Percentiles rank a stretch among this genome's conserved stretches.
phyloP scores from a whole-genome alignment of 257 asterid genomes.

The Gardenia jasminoides region DNA sequence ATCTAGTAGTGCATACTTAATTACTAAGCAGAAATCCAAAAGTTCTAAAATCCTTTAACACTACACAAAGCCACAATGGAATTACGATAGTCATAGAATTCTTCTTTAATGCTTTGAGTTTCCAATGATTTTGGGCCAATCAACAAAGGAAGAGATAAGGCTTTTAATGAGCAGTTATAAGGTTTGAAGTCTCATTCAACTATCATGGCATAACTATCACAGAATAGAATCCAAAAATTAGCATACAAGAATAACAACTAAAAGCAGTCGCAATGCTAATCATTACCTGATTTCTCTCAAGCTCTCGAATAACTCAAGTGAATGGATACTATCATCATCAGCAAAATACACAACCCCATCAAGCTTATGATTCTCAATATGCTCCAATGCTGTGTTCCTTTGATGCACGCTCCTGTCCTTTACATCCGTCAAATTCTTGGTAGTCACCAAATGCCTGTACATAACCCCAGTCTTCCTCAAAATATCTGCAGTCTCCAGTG shows the following conservation, averaged over 20 bases:
- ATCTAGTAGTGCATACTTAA: not conserved
- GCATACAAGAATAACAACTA: not conserved
- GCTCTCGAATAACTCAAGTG: slow-evolving; percentile 79
- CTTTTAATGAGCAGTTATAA: not conserved
- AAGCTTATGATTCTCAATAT: slow-evolving; percentile 80
- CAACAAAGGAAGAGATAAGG: not conserved
- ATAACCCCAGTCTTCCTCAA: slow-evolving; percentile 73
- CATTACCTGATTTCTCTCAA: slow-evolving; percentile 70
- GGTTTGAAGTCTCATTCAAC: not conserved
- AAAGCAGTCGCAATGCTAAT: not conserved
- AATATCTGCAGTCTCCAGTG: slow-evolving; percentile 76
- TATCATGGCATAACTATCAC: not conserved
- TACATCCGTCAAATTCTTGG: slow-evolving; percentile 56
- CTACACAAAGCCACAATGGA: not conserved
- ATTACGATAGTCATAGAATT: not conserved
- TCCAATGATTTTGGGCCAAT: not conserved
- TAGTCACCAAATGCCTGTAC: slow-evolving; percentile 81
- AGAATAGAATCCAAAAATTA: not conserved
- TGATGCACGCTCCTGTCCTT: slow-evolving; percentile 86
- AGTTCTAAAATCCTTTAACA: not conserved
- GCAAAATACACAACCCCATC: slow-evolving; percentile 94
- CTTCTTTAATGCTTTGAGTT: not conserved
- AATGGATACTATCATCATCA: slow-evolving; percentile 76
- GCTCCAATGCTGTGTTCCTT: slow-evolving; percentile 85
- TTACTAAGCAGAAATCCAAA: not conserved